Conservation (phyloP, 306 rosid species). For the Vigna angularis region DNA sequence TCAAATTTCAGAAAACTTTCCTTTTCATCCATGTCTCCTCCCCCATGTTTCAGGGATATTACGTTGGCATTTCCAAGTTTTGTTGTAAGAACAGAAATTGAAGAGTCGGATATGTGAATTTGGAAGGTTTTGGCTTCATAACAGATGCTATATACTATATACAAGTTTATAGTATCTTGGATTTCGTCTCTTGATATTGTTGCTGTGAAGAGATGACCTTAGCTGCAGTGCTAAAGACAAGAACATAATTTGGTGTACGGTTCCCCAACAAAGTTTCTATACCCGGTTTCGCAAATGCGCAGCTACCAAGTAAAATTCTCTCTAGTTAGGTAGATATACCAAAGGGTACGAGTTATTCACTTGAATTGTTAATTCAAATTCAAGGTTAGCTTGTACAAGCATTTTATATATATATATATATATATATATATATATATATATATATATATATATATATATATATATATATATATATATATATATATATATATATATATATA, state of each 20-base stretch:
- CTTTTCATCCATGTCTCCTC: slow-evolving; percentile 21
- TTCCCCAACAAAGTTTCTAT: not conserved
- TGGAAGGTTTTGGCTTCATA: slow-evolving; percentile 9
- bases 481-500: not conserved
- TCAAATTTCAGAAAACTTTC: slow-evolving; percentile 14
- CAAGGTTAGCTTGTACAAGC: slow-evolving; percentile 20
- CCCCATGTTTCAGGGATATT: slow-evolving; percentile 70
- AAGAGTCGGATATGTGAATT: slow-evolving; percentile 59
- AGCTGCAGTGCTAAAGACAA: slow-evolving; percentile 3
- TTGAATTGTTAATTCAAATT: slow-evolving; percentile 8
- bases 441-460: not conserved
- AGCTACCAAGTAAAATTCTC: slow-evolving; percentile 14
- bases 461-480: not conserved
- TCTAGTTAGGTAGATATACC: slow-evolving; percentile 2
- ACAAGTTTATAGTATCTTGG: not conserved
- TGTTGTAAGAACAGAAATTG: slow-evolving; percentile 61
- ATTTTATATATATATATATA: not conserved
- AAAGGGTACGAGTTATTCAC: slow-evolving; percentile 22
- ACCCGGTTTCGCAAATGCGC: slow-evolving; percentile 18
- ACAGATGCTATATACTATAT: not conserved
- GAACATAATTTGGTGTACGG: not conserved
- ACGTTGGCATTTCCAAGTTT: slow-evolving; percentile 89
- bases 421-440: not conserved
- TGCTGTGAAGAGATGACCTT: not conserved
- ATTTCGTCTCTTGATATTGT: slow-evolving; percentile 17